A percentile compares a stretch with the other conserved stretches of the same genome.
Conservation (phyloP, 805 yeast genomes). For the Dipodascus geniculatus region DNA sequence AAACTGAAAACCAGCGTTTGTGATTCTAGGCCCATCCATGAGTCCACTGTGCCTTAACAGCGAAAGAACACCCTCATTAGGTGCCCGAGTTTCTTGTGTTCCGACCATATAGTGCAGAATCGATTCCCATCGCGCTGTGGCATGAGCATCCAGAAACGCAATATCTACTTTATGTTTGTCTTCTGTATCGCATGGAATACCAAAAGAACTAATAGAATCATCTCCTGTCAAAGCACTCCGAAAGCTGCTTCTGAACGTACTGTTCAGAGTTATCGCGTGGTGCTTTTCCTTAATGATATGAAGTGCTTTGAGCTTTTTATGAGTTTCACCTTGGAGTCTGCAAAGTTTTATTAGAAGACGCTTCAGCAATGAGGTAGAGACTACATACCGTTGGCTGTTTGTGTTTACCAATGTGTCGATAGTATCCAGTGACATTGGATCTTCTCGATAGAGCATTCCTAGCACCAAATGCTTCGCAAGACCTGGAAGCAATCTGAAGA, state of each 20-base stretch:
- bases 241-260: conserved; percentile 63
- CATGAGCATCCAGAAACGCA: conserved; percentile 65
- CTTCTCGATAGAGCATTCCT: conserved; percentile 75
- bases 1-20: conserved; percentile 90
- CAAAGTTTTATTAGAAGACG: background rate
- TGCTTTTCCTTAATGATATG: conserved; percentile 57
- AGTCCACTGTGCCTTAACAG: conserved; percentile 70
- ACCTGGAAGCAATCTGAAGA: conserved; percentile 80
- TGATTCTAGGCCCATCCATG: conserved; percentile 72
- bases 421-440: conserved; percentile 53
- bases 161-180: conserved; percentile 48
- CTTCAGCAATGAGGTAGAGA: background rate
- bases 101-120: conserved; percentile 97
- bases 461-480: conserved; percentile 80
- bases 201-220: conserved; percentile 56
- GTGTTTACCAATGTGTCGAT: conserved; percentile 68
- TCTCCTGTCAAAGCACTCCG: conserved; percentile 80
- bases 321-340: conserved; percentile 52
- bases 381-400: conserved; percentile 29
- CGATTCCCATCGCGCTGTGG: conserved; percentile 85
- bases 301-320: conserved; percentile 62
- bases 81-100: conserved; percentile 51
- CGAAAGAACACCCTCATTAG: conserved; percentile 72
- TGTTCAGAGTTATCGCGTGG: conserved; percentile 36
- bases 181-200: conserved; percentile 48